These are phyloP conservation scores for Diplodia corticola DNA, from an alignment of 2,329 filamentous ascomycete species.

Conservation along the genomic window DNA sequence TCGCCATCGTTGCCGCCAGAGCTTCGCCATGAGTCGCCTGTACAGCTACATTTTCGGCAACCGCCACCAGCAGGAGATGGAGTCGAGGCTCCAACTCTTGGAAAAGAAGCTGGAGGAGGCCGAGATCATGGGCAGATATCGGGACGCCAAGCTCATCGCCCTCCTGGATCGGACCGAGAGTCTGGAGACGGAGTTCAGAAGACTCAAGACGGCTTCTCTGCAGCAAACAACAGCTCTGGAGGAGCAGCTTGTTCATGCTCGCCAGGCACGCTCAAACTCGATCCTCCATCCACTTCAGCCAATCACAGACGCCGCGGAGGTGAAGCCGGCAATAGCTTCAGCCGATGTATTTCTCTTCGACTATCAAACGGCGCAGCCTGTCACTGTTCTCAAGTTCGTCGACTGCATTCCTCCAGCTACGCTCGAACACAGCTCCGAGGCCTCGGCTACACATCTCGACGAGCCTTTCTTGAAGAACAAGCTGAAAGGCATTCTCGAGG, in stretches of 20 bases:
- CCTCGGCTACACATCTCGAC: not conserved
- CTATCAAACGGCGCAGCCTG: not conserved
- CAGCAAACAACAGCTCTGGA: slow-evolving; percentile 42
- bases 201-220: slow-evolving; percentile 25
- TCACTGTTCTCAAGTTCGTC: not conserved
- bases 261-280: slow-evolving; percentile 5
- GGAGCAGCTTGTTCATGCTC: slow-evolving; percentile 40
- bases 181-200: slow-evolving; percentile 23
- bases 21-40: slow-evolving; percentile 10
- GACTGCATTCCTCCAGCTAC: not conserved
- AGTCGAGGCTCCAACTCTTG: slow-evolving; percentile 6
- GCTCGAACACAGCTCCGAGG: not conserved
- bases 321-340: not conserved
- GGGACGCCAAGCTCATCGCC: slow-evolving; percentile 33
- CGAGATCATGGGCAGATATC: slow-evolving; percentile 15
- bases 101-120: slow-evolving; percentile 28
- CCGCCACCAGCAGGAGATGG: slow-evolving; percentile 11
- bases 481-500: not conserved
- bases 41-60: slow-evolving; percentile 19
- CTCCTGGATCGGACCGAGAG: slow-evolving; percentile 30
- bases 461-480: not conserved
- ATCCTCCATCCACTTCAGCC: slow-evolving; percentile 16
- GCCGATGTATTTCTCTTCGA: slow-evolving; percentile 10
- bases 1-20: not conserved
- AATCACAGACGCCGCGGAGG: not conserved